Evolutionary conservation across 805 yeast species (phyloP).

Genomic region (Saccharomycopsis selenospora): DNA sequence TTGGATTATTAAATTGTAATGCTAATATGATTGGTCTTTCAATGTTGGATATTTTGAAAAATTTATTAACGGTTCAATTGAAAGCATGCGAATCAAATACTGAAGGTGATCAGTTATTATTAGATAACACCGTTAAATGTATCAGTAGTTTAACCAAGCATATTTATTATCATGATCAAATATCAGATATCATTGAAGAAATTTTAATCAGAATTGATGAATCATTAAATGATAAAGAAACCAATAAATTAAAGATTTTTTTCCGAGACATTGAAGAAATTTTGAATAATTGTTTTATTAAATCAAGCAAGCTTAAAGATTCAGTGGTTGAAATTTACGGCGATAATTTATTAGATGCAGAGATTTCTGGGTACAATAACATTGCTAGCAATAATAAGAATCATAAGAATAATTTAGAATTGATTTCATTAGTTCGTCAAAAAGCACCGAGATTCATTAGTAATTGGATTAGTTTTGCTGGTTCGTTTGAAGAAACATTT

Average conservation of each 20-base stretch:
- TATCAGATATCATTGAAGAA: constrained; percentile 72
- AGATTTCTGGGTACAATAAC: neutral
- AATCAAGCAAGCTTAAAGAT: neutral
- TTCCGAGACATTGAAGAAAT: constrained; percentile 10
- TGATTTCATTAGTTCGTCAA: constrained; percentile 10
- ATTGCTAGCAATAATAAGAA: constrained; percentile 1
- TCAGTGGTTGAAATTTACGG: constrained; percentile 12
- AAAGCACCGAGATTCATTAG: constrained; percentile 8
- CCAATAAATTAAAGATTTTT: neutral
- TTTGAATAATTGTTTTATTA: neutral
- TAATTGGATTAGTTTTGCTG: constrained; percentile 13
- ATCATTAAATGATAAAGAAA: neutral
- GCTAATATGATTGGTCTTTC: constrained; percentile 85
- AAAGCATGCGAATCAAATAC: constrained; percentile 15
- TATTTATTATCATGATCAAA: constrained; percentile 80
- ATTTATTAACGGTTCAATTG: constrained; percentile 44
- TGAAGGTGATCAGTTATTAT: constrained; percentile 26
- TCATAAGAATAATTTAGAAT: constrained; percentile 1
- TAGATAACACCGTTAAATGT: constrained; percentile 44
- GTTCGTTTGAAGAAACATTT: constrained; percentile 1
- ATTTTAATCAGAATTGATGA: constrained; percentile 39
- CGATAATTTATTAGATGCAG: too few species aligned
- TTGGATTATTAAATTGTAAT: constrained; percentile 62
- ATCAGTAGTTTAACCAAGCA: constrained; percentile 69
- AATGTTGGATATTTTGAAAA: constrained; percentile 68